These are phyloP conservation scores for Pseudopediastrum boryanum DNA, from an alignment of 139 green algal genomes.

Conservation along the genomic window DNA sequence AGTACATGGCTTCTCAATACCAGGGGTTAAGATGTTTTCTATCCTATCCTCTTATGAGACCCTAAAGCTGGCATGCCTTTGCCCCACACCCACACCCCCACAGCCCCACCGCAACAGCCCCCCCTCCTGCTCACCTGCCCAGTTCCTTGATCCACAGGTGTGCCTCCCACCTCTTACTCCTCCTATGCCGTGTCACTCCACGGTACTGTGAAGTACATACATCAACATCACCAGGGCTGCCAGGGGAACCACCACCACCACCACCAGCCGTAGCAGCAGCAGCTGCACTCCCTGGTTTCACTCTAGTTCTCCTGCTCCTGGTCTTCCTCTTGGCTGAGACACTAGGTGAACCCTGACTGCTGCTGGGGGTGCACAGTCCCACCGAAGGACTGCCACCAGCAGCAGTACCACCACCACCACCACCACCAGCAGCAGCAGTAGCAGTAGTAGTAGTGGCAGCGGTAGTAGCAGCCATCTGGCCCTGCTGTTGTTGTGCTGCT, in stretches of 20 bases:
- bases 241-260: background rate
- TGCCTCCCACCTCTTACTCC: constrained; percentile 76
- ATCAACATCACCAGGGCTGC: background rate
- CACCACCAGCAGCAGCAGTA: background rate
- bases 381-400: background rate
- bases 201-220: constrained; percentile 60
- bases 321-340: background rate
- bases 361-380: background rate
- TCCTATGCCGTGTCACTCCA: constrained; percentile 81
- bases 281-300: background rate
- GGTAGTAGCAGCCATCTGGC: background rate
- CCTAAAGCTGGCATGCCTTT: background rate
- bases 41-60: background rate
- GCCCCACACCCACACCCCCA: background rate
- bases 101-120: background rate
- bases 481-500: background rate
- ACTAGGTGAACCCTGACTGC: background rate
- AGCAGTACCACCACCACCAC: background rate
- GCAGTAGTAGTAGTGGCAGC: background rate
- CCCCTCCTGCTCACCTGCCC: constrained; percentile 59
- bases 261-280: background rate
- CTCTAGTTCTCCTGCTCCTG: background rate
- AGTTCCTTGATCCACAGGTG: constrained; percentile 93
- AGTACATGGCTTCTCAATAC: background rate
- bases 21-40: background rate